These are phyloP conservation scores for Coelastrella sp. DNA, from an alignment of 139 green algal genomes.

Conservation along the genomic window DNA sequence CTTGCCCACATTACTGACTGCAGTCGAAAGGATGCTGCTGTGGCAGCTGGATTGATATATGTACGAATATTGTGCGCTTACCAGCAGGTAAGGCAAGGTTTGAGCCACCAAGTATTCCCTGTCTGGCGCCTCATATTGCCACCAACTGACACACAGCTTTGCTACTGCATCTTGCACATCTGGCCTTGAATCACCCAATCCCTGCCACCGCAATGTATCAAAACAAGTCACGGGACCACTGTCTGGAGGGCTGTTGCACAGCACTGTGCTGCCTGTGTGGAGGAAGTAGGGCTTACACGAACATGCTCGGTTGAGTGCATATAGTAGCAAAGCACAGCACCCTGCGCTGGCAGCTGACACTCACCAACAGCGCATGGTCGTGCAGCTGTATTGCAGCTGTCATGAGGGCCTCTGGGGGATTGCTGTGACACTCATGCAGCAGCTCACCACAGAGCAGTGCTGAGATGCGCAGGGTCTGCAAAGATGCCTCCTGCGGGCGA, in stretches of 20 bases:
- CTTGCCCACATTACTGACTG: background rate
- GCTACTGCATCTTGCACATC: conserved; percentile 76
- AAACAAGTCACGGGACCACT: background rate
- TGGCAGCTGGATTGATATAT: background rate
- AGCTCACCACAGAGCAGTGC: conserved; percentile 56
- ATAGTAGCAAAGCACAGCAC: background rate
- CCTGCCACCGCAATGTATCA: conserved; percentile 40
- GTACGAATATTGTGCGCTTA: conserved; percentile 20
- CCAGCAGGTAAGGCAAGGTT: conserved; percentile 80
- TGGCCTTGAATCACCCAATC: conserved; percentile 47
- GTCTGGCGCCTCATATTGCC: conserved; percentile 61
- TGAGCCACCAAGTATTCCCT: conserved; percentile 74
- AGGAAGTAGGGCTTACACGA: background rate
- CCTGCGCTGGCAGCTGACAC: background rate
- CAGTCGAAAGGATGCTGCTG: background rate
- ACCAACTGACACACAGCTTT: conserved; percentile 80
- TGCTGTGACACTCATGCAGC: conserved; percentile 38
- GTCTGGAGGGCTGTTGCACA: background rate
- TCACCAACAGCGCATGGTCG: conserved; percentile 65
- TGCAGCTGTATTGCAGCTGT: conserved; percentile 60
- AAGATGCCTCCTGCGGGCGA: conserved; percentile 38
- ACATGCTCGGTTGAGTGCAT: background rate
- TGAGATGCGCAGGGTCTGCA: conserved; percentile 43
- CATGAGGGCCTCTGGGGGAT: conserved; percentile 48
- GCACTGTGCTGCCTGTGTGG: background rate